Percentiles rank a stretch among this genome's conserved stretches.
These are phyloP conservation scores for Lunularia cruciata DNA, from an alignment of 225 moss, liverwort and hornwort species.

Conservation along the genomic window DNA sequence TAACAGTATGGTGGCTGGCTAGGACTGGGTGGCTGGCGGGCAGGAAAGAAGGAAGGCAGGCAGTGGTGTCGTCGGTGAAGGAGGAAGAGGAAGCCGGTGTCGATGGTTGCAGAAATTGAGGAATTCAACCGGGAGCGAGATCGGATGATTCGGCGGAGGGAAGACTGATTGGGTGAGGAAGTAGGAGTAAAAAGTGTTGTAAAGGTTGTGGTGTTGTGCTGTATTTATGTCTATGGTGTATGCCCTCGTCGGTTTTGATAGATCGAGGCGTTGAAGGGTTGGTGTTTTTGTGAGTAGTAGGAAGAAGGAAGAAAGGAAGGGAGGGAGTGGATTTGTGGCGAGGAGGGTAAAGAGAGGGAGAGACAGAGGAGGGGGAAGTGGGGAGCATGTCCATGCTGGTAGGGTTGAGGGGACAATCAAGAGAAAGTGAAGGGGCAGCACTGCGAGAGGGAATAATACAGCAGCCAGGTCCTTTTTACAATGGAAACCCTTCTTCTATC, in stretches of 20 bases:
- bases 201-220: not conserved
- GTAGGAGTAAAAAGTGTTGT: slow-evolving; percentile 2
- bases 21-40: no score
- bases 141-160: slow-evolving; percentile 18
- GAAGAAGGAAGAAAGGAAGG: not conserved
- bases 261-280: slow-evolving; percentile 16
- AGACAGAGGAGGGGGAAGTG: not conserved
- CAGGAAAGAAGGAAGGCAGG: not conserved
- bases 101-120: slow-evolving; percentile 9
- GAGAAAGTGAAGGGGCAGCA: slow-evolving; percentile 44
- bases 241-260: slow-evolving; percentile 10
- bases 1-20: no score
- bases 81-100: not conserved
- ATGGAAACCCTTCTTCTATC: slow-evolving; percentile 56
- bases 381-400: slow-evolving; percentile 53
- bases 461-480: slow-evolving; percentile 51
- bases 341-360: not conserved
- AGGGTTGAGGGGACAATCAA: slow-evolving; percentile 49
- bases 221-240: slow-evolving; percentile 2
- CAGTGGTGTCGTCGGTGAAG: not conserved
- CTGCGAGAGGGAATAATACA: slow-evolving; percentile 50
- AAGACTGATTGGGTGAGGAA: slow-evolving; percentile 25
- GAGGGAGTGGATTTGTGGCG: slow-evolving; percentile 11
- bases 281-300: slow-evolving; percentile 12
- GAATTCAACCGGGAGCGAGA: slow-evolving; percentile 13